These are phyloP conservation scores for Coemansia asiatica DNA, from an alignment of 192 early-diverging fungal genomes.

Conservation along the genomic window DNA sequence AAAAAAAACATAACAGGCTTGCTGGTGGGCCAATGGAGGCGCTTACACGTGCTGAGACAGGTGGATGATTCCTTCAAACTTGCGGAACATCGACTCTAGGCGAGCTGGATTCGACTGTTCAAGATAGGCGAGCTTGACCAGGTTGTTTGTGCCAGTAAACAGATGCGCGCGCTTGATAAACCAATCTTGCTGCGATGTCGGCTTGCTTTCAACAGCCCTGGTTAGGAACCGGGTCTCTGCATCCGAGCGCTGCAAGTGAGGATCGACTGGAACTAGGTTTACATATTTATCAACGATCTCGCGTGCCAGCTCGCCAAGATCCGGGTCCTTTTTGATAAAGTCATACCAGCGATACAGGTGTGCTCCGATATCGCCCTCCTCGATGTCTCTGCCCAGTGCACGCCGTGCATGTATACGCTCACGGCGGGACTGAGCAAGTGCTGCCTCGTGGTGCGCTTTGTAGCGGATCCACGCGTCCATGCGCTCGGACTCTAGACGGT, in stretches of 20 bases:
- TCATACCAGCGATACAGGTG: conserved; percentile 36
- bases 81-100: conserved; percentile 29
- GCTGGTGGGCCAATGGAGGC: neutral
- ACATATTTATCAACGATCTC: conserved; percentile 43
- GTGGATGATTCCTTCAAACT: conserved; percentile 30
- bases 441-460: conserved; percentile 22
- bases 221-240: conserved; percentile 38
- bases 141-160: conserved; percentile 41
- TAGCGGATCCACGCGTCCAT: conserved; percentile 28
- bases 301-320: conserved; percentile 30
- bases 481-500: conserved; percentile 35
- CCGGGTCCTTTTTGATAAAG: conserved; percentile 35
- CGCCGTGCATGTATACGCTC: conserved; percentile 34
- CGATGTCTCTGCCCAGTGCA: conserved; percentile 27
- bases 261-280: conserved; percentile 36
- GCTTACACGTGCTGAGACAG: conserved; percentile 39
- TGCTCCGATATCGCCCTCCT: conserved; percentile 12
- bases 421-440: conserved; percentile 19
- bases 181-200: conserved; percentile 40
- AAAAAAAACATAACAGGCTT: neutral
- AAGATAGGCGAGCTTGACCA: conserved; percentile 40
- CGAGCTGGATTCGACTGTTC: conserved; percentile 33
- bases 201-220: conserved; percentile 24
- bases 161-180: conserved; percentile 47
- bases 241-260: conserved; percentile 28